phyloP scores from a whole-genome alignment of 2,329 filamentous ascomycete species.

The Dryadomyces sulphureus region DNA sequence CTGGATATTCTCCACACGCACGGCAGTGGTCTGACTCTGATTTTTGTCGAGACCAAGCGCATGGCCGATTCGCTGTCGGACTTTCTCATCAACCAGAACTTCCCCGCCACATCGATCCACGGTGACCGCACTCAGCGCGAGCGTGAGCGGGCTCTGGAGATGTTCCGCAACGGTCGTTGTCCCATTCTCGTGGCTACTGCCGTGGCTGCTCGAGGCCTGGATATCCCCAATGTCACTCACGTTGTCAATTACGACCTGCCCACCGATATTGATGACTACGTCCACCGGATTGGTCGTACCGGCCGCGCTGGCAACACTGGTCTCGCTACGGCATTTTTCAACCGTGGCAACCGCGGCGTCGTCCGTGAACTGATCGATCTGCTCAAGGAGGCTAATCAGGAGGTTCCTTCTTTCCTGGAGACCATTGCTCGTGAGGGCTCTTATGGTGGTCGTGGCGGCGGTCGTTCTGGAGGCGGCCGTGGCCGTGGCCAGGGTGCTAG shows the following conservation, averaged over 20 bases:
- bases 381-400: slow-evolving; percentile 96
- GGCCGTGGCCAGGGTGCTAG: slow-evolving; percentile 57
- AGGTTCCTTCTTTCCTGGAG: slow-evolving; percentile 87
- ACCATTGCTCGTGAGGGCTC: slow-evolving; percentile 91
- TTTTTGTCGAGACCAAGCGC: slow-evolving; percentile 99
- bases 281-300: slow-evolving; percentile 98
- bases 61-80: slow-evolving; percentile 98
- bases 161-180: slow-evolving; percentile 92
- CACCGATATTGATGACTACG: slow-evolving; percentile 95
- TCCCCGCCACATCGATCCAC: slow-evolving; percentile 96
- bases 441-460: slow-evolving; percentile 50
- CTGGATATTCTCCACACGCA: slow-evolving; percentile 96
- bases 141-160: slow-evolving; percentile 93
- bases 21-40: slow-evolving; percentile 73
- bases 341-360: slow-evolving; percentile 96
- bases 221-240: slow-evolving; percentile 93
- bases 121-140: slow-evolving; percentile 97
- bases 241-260: slow-evolving; percentile 92
- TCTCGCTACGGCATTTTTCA: slow-evolving; percentile 98
- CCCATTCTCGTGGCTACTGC: slow-evolving; percentile 95
- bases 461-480: slow-evolving; percentile 54
- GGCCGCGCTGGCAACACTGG: slow-evolving; percentile 98
- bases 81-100: slow-evolving; percentile 96
- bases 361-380: slow-evolving; percentile 95
- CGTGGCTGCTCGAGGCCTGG: slow-evolving; percentile 78